These are phyloP conservation scores for Candida ulmi DNA, from an alignment of 805 yeast species.

Conservation along the genomic window DNA sequence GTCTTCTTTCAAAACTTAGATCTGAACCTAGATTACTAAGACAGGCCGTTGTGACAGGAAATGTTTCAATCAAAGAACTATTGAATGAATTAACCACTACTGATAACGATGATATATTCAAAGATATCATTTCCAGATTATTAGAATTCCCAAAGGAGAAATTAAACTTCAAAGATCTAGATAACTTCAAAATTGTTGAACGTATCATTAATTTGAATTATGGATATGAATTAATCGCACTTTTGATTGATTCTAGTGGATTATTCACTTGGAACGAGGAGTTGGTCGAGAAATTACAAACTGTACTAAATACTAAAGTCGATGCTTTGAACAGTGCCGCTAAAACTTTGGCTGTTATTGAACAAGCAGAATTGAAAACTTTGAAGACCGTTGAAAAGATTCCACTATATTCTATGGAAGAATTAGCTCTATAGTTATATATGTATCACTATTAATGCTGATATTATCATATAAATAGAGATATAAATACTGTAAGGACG, in stretches of 20 bases:
- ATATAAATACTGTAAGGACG: too few relatives aligned
- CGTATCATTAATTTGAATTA: constrained; percentile 40
- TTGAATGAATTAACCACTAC: constrained; percentile 51
- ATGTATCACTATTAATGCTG: too few relatives aligned
- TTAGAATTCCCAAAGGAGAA: constrained; percentile 48
- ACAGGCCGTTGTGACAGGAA: constrained; percentile 78
- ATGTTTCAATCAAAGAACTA: constrained; percentile 58
- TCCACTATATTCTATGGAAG: constrained; percentile 54
- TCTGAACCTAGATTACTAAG: constrained; percentile 61
- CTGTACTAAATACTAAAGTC: constrained; percentile 42
- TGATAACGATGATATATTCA: constrained; percentile 58
- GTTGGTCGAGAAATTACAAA: constrained; percentile 39
- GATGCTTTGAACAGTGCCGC: constrained; percentile 37
- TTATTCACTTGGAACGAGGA: constrained; percentile 57
- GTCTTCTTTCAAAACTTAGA: constrained; percentile 47
- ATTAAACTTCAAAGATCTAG: constrained; percentile 18
- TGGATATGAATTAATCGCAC: constrained; percentile 57
- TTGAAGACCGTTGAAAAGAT: constrained; percentile 33
- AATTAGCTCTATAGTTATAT: constrained; percentile 21
- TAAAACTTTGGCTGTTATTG: constrained; percentile 23
- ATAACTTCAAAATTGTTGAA: constrained; percentile 35
- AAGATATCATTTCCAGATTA: constrained; percentile 62
- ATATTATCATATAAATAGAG: too few relatives aligned
- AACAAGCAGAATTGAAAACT: constrained; percentile 23
- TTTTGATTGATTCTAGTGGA: constrained; percentile 70